Evolutionary conservation across 805 yeast genomes (phyloP).

Genomic region (Starmerella riodocensis): DNA sequence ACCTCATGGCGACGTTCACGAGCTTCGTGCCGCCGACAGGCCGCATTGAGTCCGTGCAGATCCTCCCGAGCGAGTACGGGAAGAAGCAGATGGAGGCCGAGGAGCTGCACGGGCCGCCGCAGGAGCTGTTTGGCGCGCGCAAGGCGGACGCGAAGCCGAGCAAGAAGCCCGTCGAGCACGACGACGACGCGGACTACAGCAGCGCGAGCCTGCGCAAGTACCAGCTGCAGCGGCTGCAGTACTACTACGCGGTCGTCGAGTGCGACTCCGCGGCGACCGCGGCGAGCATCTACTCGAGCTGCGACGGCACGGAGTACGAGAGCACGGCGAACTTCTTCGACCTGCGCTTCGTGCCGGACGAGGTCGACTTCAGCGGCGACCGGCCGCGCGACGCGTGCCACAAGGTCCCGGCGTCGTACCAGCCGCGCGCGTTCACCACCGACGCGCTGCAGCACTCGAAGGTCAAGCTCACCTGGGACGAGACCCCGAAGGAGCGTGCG

Average conservation of each 20-base stretch:
- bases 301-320: conserved; percentile 93
- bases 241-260: conserved; percentile 78
- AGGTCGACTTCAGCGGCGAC: conserved; percentile 63
- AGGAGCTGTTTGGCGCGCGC: conserved; percentile 49
- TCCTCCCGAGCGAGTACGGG: conserved; percentile 86
- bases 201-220: conserved; percentile 72
- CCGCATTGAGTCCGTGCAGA: conserved; percentile 48
- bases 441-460: conserved; percentile 94
- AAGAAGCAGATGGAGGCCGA: conserved; percentile 83
- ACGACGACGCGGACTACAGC: conserved; percentile 68
- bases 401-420: conserved; percentile 61
- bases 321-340: conserved; percentile 92
- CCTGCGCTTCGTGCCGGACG: conserved; percentile 84
- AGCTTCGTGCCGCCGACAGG: conserved; percentile 75
- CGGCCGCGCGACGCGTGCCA: conserved; percentile 62
- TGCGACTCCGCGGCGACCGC: conserved; percentile 70
- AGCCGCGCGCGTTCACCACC: conserved; percentile 72
- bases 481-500: conserved; percentile 82
- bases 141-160: conserved; percentile 22
- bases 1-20: conserved; percentile 75
- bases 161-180: conserved; percentile 34
- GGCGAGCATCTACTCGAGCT: conserved; percentile 59
- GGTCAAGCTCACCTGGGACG: conserved; percentile 96
- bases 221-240: conserved; percentile 83
- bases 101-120: conserved; percentile 85